phyloP scores from a whole-genome alignment of 345 rosid genomes.

The Pelargonium nanum region DNA sequence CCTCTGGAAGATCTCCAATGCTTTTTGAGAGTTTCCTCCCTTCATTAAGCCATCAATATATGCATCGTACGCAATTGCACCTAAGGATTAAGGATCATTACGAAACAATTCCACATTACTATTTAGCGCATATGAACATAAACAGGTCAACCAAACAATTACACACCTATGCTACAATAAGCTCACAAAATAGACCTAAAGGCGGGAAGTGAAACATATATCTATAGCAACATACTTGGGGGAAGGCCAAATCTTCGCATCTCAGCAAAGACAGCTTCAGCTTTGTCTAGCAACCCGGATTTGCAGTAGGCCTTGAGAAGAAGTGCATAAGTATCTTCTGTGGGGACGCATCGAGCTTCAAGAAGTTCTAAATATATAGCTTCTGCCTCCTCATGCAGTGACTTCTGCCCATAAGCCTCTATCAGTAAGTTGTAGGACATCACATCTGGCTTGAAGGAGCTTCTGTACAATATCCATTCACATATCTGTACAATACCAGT shows the following conservation, averaged over 20 bases:
- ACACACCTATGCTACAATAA: too few species aligned
- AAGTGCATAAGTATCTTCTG: constrained; percentile 83
- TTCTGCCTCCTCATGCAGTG: constrained; percentile 58
- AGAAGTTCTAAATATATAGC: constrained; percentile 55
- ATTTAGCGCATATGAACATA: too few species aligned
- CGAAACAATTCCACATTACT: too few species aligned
- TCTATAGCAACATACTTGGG: constrained; percentile 61
- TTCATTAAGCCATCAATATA: constrained; percentile 74
- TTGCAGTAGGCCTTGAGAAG: constrained; percentile 71
- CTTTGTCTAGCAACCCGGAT: constrained; percentile 46
- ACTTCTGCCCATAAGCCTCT: constrained; percentile 75
- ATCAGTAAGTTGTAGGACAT: constrained; percentile 81
- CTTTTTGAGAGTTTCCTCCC: constrained; percentile 52
- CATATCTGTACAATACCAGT: constrained; percentile 40
- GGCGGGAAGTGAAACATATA: too few species aligned
- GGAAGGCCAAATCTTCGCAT: constrained; percentile 63
- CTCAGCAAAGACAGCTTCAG: constrained; percentile 67
- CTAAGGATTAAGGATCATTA: constrained; percentile 16
- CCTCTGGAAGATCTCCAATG: constrained; percentile 52
- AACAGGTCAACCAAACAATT: too few species aligned
- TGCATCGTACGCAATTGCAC: constrained; percentile 68
- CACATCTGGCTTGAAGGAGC: constrained; percentile 78
- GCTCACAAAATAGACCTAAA: background rate
- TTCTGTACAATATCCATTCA: constrained; percentile 70
- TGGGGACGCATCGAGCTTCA: constrained; percentile 70